phyloP scores from a whole-genome alignment of 129 eudicot species.

The Mikania micrantha region DNA sequence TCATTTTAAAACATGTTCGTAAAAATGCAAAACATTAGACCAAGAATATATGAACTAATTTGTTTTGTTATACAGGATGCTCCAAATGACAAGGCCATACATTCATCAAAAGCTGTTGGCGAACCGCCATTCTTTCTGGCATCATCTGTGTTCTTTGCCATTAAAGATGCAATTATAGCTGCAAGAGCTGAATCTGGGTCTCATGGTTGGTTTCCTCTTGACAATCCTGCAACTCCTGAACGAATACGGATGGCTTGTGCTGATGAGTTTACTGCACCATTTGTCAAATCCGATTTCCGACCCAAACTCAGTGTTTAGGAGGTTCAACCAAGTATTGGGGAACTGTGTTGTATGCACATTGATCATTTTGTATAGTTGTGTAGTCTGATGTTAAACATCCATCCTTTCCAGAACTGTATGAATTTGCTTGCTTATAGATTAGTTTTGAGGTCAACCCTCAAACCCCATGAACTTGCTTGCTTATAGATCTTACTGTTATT shows the following conservation, averaged over 20 bases:
- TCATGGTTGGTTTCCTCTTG: constrained; percentile 84
- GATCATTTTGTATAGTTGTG: not conserved
- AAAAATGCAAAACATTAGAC: not conserved
- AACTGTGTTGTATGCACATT: not conserved
- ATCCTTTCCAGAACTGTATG: not conserved
- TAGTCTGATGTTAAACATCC: not conserved
- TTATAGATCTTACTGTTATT: no score
- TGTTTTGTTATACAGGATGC: constrained; percentile 52
- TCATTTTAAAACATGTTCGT: not conserved
- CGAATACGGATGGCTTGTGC: constrained; percentile 91
- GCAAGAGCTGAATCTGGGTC: constrained; percentile 75
- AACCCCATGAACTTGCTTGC: no score
- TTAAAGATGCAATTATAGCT: constrained; percentile 75
- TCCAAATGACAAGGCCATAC: constrained; percentile 82
- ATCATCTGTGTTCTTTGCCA: constrained; percentile 78
- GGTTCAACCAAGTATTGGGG: not conserved
- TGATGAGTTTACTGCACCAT: constrained; percentile 61
- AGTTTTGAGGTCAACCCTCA: no score
- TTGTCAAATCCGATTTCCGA: constrained; percentile 50
- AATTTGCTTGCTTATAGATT: no score
- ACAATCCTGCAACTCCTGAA: constrained; percentile 95
- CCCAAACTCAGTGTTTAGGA: constrained; percentile 71
- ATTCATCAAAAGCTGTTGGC: constrained; percentile 96
- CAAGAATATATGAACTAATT: not conserved
- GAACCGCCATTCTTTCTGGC: constrained; percentile 98